These are phyloP conservation scores for Silene coronaria DNA, from an alignment of 179 eudicot species.

Conservation along the genomic window DNA sequence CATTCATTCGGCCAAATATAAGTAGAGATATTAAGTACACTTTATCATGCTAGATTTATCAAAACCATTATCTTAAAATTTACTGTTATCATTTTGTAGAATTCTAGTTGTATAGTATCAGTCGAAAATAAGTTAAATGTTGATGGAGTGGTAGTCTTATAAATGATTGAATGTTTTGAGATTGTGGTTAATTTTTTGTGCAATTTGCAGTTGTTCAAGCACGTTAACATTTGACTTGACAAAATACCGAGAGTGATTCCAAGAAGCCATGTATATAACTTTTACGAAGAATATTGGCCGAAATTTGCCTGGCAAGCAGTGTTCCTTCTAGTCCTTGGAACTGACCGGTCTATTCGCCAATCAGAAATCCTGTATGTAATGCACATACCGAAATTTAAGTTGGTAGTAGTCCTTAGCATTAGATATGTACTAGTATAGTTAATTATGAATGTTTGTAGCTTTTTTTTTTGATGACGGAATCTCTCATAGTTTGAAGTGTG, in stretches of 20 bases:
- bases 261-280: conserved; percentile 31
- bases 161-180: neutral
- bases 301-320: neutral
- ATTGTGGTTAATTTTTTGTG: conserved; percentile 10
- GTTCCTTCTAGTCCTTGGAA: conserved; percentile 4
- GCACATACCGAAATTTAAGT: neutral
- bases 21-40: no score
- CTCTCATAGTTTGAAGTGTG: neutral
- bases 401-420: neutral
- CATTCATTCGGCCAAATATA: no score
- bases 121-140: no score
- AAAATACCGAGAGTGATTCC: conserved; percentile 55
- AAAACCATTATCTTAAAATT: neutral
- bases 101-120: no score
- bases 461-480: neutral
- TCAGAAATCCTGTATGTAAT: conserved; percentile 24
- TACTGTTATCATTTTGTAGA: neutral
- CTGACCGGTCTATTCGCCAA: neutral
- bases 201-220: conserved; percentile 67
- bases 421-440: neutral
- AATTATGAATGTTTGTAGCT: neutral
- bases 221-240: conserved; percentile 82
- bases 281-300: conserved; percentile 13
- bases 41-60: neutral
- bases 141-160: neutral